phyloP scores from a whole-genome alignment of 2,329 filamentous ascomycete species.

The Cadophora malorum region DNA sequence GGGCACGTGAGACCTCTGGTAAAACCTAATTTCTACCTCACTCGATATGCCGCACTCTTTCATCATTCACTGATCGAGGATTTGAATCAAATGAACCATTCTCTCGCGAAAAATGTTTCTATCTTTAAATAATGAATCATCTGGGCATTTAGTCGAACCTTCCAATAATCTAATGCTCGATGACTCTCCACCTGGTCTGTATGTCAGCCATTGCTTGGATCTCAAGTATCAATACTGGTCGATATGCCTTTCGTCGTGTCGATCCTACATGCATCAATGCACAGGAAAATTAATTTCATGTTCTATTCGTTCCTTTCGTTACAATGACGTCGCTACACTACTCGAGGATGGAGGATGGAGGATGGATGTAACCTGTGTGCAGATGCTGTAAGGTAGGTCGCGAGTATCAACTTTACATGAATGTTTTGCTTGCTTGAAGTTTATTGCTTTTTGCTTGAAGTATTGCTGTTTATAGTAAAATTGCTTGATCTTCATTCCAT shows the following conservation, averaged over 20 bases:
- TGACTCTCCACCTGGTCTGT: too few relatives aligned
- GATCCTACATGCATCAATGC: background rate
- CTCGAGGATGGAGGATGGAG: background rate
- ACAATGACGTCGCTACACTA: background rate
- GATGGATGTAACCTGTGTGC: too few relatives aligned
- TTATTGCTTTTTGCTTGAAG: background rate
- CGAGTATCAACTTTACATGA: background rate
- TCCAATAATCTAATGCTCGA: background rate
- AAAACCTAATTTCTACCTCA: constrained; percentile 11
- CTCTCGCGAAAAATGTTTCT: background rate
- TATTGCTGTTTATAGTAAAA: too few relatives aligned
- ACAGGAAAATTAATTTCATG: background rate
- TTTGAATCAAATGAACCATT: too few relatives aligned
- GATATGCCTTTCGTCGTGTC: background rate
- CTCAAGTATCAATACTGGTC: background rate
- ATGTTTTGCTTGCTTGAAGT: background rate
- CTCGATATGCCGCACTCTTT: background rate
- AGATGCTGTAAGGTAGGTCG: background rate
- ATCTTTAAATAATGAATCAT: background rate
- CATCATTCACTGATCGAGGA: background rate
- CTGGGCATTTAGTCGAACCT: background rate
- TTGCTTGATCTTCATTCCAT: too few relatives aligned
- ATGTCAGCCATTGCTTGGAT: background rate
- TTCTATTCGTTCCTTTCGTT: background rate
- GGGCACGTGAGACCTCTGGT: constrained; percentile 3